A percentile compares a stretch with the other conserved stretches of the same genome.
Conservation (phyloP, 768 basidiomycete genomes). For the Infundibulicybe gibba region DNA sequence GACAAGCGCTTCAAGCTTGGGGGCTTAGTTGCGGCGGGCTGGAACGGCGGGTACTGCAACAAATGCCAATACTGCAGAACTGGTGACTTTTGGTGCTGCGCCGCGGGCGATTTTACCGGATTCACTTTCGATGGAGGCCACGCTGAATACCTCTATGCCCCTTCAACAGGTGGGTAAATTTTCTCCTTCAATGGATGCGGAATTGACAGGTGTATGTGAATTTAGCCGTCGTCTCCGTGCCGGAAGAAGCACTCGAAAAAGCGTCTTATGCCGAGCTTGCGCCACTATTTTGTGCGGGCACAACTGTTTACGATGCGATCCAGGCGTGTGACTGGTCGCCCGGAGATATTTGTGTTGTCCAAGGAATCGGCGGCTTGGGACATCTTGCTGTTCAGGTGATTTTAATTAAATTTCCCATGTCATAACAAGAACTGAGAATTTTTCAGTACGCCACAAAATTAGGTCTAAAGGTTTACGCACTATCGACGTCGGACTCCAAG, state of each 20-base stretch:
- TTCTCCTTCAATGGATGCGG: no score
- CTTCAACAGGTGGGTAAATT: constrained; percentile 1
- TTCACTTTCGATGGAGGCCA: constrained; percentile 7
- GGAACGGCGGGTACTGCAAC: constrained; percentile 7
- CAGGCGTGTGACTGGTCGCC: constrained; percentile 2
- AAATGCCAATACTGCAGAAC: constrained; percentile 3
- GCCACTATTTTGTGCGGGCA: constrained; percentile 2
- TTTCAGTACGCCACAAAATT: no score
- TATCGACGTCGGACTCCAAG: constrained; percentile 1
- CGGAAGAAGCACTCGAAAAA: constrained; percentile 5
- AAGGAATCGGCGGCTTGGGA: constrained; percentile 6
- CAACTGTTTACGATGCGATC: constrained; percentile 1
- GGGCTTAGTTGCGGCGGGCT: constrained; percentile 3
- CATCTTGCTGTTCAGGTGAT: constrained; percentile 7
- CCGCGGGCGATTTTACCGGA: constrained; percentile 3
- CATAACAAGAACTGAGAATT: neutral
- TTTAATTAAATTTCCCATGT: constrained; percentile 1
- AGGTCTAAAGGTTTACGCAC: no score
- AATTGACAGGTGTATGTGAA: neutral
- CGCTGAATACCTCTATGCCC: constrained; percentile 6
- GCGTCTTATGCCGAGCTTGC: constrained; percentile 6
- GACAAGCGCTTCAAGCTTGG: constrained; percentile 4
- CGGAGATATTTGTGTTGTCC: constrained; percentile 6
- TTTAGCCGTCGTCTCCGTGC: constrained; percentile 1
- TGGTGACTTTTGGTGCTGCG: constrained; percentile 5